phyloP scores from a whole-genome alignment of 2,329 filamentous ascomycete species.

The Xylariaceae sp. region DNA sequence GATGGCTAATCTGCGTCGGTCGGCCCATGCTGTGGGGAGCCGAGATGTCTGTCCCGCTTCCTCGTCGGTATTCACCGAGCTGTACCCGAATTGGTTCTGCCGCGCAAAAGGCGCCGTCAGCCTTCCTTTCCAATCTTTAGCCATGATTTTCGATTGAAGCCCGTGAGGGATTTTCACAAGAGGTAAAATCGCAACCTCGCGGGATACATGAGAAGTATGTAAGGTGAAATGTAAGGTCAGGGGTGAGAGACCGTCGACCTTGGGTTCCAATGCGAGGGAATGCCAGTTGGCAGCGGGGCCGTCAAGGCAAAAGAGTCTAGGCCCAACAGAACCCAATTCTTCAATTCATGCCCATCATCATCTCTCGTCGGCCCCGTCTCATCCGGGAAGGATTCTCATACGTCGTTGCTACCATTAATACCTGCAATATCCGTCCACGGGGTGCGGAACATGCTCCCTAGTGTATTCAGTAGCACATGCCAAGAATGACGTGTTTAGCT shows the following conservation, averaged over 20 bases:
- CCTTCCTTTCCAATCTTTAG: constrained; percentile 21
- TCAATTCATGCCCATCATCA: background rate
- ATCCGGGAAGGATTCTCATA: too few relatives aligned
- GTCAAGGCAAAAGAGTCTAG: background rate
- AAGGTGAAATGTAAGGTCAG: background rate
- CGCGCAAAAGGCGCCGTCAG: constrained; percentile 15
- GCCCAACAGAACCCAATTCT: background rate
- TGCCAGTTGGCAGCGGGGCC: constrained; percentile 12
- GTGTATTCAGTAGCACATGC: too few relatives aligned
- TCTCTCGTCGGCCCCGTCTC: background rate
- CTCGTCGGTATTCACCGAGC: constrained; percentile 22
- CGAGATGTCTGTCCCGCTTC: constrained; percentile 15
- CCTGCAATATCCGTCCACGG: too few relatives aligned
- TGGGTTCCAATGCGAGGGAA: background rate
- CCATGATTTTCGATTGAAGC: constrained; percentile 18
- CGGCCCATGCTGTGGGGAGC: constrained; percentile 15
- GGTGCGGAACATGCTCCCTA: too few relatives aligned
- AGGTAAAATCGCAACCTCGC: background rate
- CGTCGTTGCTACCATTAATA: too few relatives aligned
- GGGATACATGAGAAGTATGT: background rate
- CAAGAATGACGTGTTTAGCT: background rate
- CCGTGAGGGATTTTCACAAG: background rate
- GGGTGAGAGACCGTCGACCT: background rate
- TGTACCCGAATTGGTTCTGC: constrained; percentile 21
- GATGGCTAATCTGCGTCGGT: constrained; percentile 19